Conservation (phyloP, 805 yeast species). For the Lachancea meyersii region DNA sequence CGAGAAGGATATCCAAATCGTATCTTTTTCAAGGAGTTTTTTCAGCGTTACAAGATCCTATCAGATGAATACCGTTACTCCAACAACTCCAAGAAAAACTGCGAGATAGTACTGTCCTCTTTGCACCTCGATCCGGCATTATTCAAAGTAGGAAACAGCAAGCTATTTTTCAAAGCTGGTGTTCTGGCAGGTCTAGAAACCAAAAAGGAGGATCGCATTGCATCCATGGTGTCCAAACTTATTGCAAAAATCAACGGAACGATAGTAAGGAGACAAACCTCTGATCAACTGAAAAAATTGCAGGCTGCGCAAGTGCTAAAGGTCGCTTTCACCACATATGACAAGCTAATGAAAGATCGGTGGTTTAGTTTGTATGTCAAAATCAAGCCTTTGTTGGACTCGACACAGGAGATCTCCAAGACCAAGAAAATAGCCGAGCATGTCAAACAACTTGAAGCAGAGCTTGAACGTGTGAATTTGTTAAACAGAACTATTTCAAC, state of each 20-base stretch:
- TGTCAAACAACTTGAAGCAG: slow-evolving; percentile 44
- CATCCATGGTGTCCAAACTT: slow-evolving; percentile 48
- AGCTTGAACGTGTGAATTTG: slow-evolving; percentile 36
- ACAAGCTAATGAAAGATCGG: slow-evolving; percentile 46
- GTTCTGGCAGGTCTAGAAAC: slow-evolving; percentile 85
- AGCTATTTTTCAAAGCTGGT: slow-evolving; percentile 94
- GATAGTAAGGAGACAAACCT: slow-evolving; percentile 45
- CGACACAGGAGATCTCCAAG: slow-evolving; percentile 53
- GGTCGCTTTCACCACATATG: slow-evolving; percentile 50
- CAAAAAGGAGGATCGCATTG: slow-evolving; percentile 60
- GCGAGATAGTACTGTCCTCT: slow-evolving; percentile 61
- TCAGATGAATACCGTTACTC: slow-evolving; percentile 41
- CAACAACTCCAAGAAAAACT: slow-evolving; percentile 53
- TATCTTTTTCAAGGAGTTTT: slow-evolving; percentile 75
- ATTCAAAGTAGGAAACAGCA: slow-evolving; percentile 87
- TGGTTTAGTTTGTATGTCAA: slow-evolving; percentile 75
- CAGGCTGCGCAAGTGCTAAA: slow-evolving; percentile 69
- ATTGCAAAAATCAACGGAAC: slow-evolving; percentile 65
- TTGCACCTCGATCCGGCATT: slow-evolving; percentile 65
- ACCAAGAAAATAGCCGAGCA: slow-evolving; percentile 53
- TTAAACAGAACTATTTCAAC: slow-evolving; percentile 28
- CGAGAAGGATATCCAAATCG: slow-evolving; percentile 96
- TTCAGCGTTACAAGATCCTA: slow-evolving; percentile 66
- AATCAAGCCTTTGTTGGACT: slow-evolving; percentile 69
- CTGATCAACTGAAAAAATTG: slow-evolving; percentile 46